Conservation (phyloP, 2,329 filamentous ascomycete species). For the Ciborinia camelliae region DNA sequence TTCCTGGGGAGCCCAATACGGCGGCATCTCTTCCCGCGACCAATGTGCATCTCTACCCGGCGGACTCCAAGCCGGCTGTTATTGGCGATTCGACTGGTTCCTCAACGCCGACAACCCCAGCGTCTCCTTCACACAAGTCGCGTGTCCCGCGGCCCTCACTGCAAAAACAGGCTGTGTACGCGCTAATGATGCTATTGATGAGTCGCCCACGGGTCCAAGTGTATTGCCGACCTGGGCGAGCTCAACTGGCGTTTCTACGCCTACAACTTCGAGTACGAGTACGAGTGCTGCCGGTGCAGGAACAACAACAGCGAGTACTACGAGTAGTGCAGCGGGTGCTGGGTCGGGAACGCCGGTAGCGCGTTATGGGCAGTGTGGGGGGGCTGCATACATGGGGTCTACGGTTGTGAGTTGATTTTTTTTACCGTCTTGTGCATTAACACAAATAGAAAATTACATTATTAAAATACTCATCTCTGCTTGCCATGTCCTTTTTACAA, state of each 20-base stretch:
- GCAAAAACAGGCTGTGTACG: conserved; percentile 42
- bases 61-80: conserved; percentile 44
- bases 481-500: too few species aligned
- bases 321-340: neutral
- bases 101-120: conserved; percentile 46
- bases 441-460: too few species aligned
- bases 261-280: neutral
- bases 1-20: conserved; percentile 48
- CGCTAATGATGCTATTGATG: conserved; percentile 15
- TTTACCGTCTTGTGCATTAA: too few species aligned
- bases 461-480: too few species aligned
- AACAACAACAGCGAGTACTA: neutral
- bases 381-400: conserved; percentile 2
- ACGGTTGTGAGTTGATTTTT: conserved; percentile 7
- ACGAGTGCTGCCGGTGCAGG: neutral
- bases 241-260: neutral
- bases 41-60: conserved; percentile 45
- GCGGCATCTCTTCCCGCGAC: conserved; percentile 44
- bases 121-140: conserved; percentile 45
- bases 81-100: conserved; percentile 54
- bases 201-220: conserved; percentile 11
- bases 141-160: conserved; percentile 45
- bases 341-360: neutral
- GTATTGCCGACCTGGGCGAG: conserved; percentile 10
- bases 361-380: conserved; percentile 17